Base-by-base conservation (phyloP, 305 asterid species). In the Plantago coronopus region DNA sequence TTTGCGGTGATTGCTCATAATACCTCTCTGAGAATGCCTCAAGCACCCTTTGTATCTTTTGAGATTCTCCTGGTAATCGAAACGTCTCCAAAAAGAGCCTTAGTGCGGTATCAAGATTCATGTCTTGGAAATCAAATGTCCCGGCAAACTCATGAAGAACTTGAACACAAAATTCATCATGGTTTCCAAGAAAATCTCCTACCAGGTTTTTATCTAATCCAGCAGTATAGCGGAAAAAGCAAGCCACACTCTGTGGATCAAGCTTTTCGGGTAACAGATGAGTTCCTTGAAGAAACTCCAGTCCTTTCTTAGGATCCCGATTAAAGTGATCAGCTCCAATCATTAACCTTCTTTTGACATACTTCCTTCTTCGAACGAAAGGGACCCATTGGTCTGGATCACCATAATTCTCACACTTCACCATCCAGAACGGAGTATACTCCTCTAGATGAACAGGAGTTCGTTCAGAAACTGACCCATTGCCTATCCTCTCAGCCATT, bases 241-340 rank as follows among this genome's bases (percentile, higher is more conserved):
- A 93, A 69, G 98, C 98, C 74, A 93, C 98, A 46, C 98, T 93
- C 77, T 93, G 97, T 6, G 98, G 97, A 68, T 93, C 98, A 65
- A 93, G 98, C 75, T 93, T 93, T 76, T 93, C 98, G 8, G 97
- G 98, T 78, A 93, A 75, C 37, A 93, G 89, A 64, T 93, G 95
- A 34, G 95, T 89, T 75, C 97, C 97, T 78, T 93, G 98, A 62
- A 93, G 97, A 79, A 93, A 93, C 67, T 93, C 98, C 20, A 93
- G 76, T 63, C 97, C 98, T 79, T 93, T 93, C 81, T 93, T 89
- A 20, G 98, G 98, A 66, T 93, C 98, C 68, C 98, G 81, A 54
- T 93, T 93, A 75, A 93, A 93, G 86, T 93, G 98, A 81, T 93
- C 98, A 53, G 95, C 98, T 62, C 98, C 98, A 70, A 89, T 89